phyloP scores from a whole-genome alignment of 2,329 filamentous ascomycete genomes.

The Alternaria triticina region DNA sequence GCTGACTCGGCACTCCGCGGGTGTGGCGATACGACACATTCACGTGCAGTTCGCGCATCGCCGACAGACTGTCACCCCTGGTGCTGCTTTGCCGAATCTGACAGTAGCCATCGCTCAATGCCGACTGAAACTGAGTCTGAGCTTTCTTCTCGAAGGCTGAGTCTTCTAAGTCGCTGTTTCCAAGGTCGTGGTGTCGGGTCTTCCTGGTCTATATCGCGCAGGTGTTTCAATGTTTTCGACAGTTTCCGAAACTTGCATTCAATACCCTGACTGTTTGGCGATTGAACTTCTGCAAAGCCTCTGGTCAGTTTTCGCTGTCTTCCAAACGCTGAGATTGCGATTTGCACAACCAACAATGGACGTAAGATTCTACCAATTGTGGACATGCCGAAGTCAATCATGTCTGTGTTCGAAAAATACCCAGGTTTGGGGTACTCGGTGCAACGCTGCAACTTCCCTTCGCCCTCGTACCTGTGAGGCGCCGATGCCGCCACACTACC shows the following conservation, averaged over 20 bases:
- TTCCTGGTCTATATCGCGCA: neutral
- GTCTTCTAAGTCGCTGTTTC: neutral
- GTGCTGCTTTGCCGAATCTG: neutral
- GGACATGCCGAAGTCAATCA: neutral
- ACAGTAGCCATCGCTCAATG: neutral
- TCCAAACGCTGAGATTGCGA: neutral
- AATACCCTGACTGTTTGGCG: neutral
- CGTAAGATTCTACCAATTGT: neutral
- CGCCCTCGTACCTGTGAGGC: neutral
- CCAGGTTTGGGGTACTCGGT: neutral
- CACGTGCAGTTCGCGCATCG: neutral
- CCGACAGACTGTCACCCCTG: neutral
- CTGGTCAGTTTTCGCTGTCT: neutral
- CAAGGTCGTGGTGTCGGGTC: neutral
- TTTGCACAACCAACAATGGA: neutral
- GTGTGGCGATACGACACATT: neutral
- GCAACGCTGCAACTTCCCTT: neutral
- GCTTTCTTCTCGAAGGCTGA: neutral
- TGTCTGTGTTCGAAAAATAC: neutral
- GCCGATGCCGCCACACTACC: neutral
- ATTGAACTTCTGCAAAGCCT: neutral
- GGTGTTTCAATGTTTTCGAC: neutral
- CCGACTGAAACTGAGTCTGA: neutral
- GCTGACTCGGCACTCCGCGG: neutral
- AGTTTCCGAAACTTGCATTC: neutral